phyloP scores from a whole-genome alignment of 441 rosid species.

The Euphorbia celastroides region DNA sequence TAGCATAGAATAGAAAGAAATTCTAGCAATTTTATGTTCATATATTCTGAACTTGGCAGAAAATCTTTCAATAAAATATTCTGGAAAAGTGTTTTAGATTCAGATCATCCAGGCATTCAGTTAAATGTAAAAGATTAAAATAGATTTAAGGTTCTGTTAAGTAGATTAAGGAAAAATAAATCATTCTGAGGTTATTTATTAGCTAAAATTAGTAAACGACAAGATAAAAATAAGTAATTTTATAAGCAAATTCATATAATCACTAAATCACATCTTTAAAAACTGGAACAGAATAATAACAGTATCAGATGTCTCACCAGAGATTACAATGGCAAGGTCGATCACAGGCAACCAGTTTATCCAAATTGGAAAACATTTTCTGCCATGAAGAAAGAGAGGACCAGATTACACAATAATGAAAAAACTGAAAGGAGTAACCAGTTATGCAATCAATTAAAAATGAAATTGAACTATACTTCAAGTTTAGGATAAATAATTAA shows the following conservation, averaged over 20 bases:
- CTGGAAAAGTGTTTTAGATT: not conserved
- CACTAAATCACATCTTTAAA: not conserved
- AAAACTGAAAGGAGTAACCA: not conserved
- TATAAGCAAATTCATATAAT: constrained; percentile 6
- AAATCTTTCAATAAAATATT: not conserved
- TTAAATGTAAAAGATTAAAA: not conserved
- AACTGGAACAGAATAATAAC: constrained; percentile 6
- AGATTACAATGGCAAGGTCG: constrained; percentile 60
- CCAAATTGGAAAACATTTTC: constrained; percentile 79
- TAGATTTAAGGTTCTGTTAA: not conserved
- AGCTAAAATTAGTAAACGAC: not conserved
- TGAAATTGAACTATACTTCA: not conserved
- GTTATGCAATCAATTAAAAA: not conserved
- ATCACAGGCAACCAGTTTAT: constrained; percentile 64
- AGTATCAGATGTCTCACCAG: constrained; percentile 49
- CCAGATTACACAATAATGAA: constrained; percentile 5
- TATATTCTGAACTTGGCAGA: not conserved
- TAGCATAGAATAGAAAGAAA: not conserved
- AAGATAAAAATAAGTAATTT: not conserved
- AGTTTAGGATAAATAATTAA: constrained; percentile 6
- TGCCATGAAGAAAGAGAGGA: constrained; percentile 28
- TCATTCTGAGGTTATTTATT: not conserved
- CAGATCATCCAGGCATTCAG: not conserved
- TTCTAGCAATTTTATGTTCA: not conserved
- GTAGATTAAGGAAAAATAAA: not conserved